Base-by-base conservation (phyloP, 768 basidiomycete species). In the Nidularia sp. region DNA sequence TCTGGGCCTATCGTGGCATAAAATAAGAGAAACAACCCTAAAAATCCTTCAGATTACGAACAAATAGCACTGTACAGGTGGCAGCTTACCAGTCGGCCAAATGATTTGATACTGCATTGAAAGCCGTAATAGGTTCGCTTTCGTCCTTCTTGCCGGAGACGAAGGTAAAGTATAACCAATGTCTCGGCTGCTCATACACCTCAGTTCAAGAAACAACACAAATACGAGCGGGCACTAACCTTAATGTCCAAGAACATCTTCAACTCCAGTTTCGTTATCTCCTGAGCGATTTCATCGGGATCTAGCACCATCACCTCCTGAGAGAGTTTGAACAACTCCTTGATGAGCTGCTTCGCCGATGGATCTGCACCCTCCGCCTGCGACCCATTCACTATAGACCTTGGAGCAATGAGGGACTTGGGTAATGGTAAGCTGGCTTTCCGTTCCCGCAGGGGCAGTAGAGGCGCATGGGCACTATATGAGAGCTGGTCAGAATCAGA, bases 11-110 rank as follows among this genome's bases (percentile, higher is more conserved):
- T 92, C 86, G 53, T 95, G 92, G 52, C 90, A 90, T 10, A 98
- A 72, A 49, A 99, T 93, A 52, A 98, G 71, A 12, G 93, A 93
- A 6, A 88, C 84, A 48, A 94, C 90, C 93, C 95, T 96, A 45
- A 36, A 33, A 22, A 39, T 13, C 44, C n/a, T 34, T 50, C 45
- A 51, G 49, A 56, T 47, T 45, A 35, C 34, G 22, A 41, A 33
- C 22, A 18, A 41, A 33, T 47, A 7, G 34, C 15, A 46, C 36
- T 39, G 34, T 43, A 51, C 49, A 43, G 12, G 35, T 46, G n/a
- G n/a, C n/a, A n/a, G 67, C 79, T 48, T 58, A 90, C 93, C 92
- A 95, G 61, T 86, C 81, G 6, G 86, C 90, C 34, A 96, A 72
- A 63, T 89, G 88, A 66, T 93, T 93, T 47, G 91, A 90, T 55